phyloP scores from a whole-genome alignment of 495 filamentous ascomycete species.

The Cercophora sp. region DNA sequence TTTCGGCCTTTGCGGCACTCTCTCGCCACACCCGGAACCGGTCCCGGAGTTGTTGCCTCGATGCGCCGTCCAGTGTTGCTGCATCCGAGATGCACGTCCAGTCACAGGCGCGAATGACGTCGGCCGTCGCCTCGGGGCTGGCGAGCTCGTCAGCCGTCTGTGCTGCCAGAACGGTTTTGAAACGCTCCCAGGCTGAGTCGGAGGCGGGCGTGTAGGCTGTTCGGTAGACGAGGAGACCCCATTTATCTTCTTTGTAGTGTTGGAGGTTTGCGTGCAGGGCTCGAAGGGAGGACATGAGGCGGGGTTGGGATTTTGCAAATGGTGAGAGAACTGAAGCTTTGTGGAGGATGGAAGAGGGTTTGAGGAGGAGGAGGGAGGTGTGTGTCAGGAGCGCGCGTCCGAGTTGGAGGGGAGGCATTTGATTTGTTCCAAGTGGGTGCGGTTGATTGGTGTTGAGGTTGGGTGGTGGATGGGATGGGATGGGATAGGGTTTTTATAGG shows the following conservation, averaged over 20 bases:
- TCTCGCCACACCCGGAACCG: slow-evolving; percentile 1
- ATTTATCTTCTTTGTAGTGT: not conserved
- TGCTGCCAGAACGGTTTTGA: not conserved
- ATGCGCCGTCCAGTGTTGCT: slow-evolving; percentile 6
- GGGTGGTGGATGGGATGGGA: too few relatives aligned
- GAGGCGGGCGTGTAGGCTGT: not conserved
- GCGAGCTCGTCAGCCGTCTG: not conserved
- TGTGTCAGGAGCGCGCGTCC: too few relatives aligned
- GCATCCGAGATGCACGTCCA: slow-evolving; percentile 5
- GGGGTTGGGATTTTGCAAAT: too few relatives aligned
- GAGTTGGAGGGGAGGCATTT: too few relatives aligned
- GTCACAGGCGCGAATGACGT: not conserved
- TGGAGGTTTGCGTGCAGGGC: slow-evolving; percentile 16
- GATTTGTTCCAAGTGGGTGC: too few relatives aligned
- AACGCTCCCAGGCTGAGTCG: not conserved
- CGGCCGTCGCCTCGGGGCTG: not conserved
- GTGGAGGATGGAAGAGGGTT: too few relatives aligned
- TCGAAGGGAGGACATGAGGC: too few relatives aligned
- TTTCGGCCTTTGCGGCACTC: not conserved
- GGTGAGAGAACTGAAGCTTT: too few relatives aligned
- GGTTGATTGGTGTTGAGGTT: too few relatives aligned
- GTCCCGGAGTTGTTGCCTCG: not conserved
- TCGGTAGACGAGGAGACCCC: slow-evolving; percentile 10
- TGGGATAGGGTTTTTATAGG: too few relatives aligned
- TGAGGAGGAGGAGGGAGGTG: too few relatives aligned